phyloP scores from a whole-genome alignment of 352 stramenopile species.

The Globisporangium solare region DNA sequence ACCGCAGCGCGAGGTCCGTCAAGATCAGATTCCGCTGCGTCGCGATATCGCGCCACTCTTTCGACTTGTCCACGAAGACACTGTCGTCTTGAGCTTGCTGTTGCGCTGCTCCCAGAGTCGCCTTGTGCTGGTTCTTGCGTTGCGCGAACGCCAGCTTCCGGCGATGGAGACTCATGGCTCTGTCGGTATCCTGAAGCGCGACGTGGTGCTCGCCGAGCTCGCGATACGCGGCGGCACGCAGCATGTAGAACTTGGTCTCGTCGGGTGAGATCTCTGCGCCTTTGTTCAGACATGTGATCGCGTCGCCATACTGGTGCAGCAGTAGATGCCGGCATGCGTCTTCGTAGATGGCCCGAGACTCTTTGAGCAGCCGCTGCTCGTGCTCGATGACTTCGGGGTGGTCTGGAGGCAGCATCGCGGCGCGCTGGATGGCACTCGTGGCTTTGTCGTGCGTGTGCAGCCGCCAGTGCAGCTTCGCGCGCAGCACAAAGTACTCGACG shows the following conservation, averaged over 20 bases:
- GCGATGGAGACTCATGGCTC: slow-evolving; percentile 44
- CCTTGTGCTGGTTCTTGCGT: slow-evolving; percentile 10
- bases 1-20: slow-evolving; percentile 61
- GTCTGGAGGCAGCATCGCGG: slow-evolving; percentile 44
- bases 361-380: slow-evolving; percentile 53
- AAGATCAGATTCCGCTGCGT: slow-evolving; percentile 72
- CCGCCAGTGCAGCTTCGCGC: slow-evolving; percentile 75
- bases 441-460: slow-evolving; percentile 76
- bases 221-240: slow-evolving; percentile 61
- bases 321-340: slow-evolving; percentile 54
- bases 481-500: slow-evolving; percentile 81
- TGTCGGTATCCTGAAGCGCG: slow-evolving; percentile 58
- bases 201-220: slow-evolving; percentile 54
- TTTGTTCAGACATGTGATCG: slow-evolving; percentile 61
- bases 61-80: slow-evolving; percentile 28
- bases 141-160: slow-evolving; percentile 18
- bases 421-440: slow-evolving; percentile 56
- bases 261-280: slow-evolving; percentile 63
- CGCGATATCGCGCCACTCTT: slow-evolving; percentile 57
- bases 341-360: slow-evolving; percentile 73
- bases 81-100: no score
- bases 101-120: neutral
- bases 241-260: slow-evolving; percentile 64
- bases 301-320: slow-evolving; percentile 38
- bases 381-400: slow-evolving; percentile 75